Percentiles rank a stretch among this genome's conserved stretches.
phyloP scores from a whole-genome alignment of 805 yeast species.

The Cyberlindnera sargentensis region DNA sequence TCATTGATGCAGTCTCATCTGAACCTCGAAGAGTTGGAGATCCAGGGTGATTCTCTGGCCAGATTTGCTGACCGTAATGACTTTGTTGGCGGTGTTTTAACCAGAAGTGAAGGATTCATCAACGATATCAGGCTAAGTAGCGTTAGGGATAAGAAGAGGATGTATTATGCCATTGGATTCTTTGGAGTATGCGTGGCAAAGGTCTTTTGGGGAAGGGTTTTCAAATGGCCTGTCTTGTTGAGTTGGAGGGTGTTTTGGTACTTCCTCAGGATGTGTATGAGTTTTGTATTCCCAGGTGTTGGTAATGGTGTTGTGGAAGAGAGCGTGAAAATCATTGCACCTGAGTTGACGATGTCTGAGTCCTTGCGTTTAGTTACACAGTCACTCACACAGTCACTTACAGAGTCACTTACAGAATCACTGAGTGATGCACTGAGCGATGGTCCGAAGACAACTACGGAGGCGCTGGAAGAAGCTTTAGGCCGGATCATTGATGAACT shows the following conservation, averaged over 20 bases:
- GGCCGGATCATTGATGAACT: slow-evolving; percentile 14
- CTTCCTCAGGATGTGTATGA: no score
- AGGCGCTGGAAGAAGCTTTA: slow-evolving; percentile 4
- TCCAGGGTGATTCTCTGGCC: slow-evolving; percentile 16
- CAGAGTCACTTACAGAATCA: not conserved
- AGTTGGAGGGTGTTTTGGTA: slow-evolving; percentile 4
- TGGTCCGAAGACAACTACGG: not conserved
- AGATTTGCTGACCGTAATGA: slow-evolving; percentile 16
- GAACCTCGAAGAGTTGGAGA: slow-evolving; percentile 20
- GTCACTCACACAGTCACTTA: not conserved
- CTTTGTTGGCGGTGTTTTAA: slow-evolving; percentile 13
- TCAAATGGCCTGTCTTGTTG: slow-evolving; percentile 16
- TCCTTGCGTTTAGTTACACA: not conserved
- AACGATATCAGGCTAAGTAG: slow-evolving; percentile 20
- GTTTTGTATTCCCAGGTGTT: slow-evolving; percentile 5
- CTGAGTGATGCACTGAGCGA: slow-evolving; percentile 4
- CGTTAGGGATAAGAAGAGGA: slow-evolving; percentile 17
- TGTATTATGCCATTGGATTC: slow-evolving; percentile 19
- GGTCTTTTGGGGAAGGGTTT: slow-evolving; percentile 18
- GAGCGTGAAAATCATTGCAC: not conserved
- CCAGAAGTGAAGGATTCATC: slow-evolving; percentile 20
- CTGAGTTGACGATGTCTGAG: not conserved
- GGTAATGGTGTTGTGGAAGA: not conserved
- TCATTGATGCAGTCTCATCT: slow-evolving; percentile 21
- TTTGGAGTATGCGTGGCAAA: slow-evolving; percentile 16